phyloP scores from a whole-genome alignment of 2,329 filamentous ascomycete genomes.

The Fusarium setosum region DNA sequence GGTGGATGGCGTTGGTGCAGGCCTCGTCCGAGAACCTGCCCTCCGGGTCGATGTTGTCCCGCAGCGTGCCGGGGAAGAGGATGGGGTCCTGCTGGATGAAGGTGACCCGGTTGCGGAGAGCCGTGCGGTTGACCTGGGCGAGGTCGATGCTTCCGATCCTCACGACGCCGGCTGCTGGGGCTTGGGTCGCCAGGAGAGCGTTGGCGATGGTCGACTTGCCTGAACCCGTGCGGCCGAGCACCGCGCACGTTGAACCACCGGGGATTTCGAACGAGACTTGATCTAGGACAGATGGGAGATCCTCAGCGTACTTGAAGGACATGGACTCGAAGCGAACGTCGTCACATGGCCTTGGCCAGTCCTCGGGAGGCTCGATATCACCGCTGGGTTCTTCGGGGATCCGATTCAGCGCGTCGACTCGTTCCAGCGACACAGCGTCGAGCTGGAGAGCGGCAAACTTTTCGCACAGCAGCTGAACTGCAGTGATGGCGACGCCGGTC shows the following conservation, averaged over 20 bases:
- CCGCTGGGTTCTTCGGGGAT: constrained; percentile 81
- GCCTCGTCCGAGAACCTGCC: constrained; percentile 65
- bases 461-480: constrained; percentile 71
- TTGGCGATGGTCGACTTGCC: constrained; percentile 84
- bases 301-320: constrained; percentile 82
- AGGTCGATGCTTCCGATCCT: constrained; percentile 66
- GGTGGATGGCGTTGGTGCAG: constrained; percentile 63
- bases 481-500: constrained; percentile 50
- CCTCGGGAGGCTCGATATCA: constrained; percentile 74
- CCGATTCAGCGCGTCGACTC: constrained; percentile 83
- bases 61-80: constrained; percentile 68
- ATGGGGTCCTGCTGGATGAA: constrained; percentile 75
- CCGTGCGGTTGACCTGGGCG: constrained; percentile 63
- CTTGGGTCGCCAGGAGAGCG: constrained; percentile 66
- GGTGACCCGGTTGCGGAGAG: constrained; percentile 67
- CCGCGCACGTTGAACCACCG: constrained; percentile 68
- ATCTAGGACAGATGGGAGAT: constrained; percentile 78
- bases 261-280: constrained; percentile 80
- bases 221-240: constrained; percentile 86
- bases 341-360: constrained; percentile 80
- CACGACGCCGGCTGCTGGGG: constrained; percentile 62
- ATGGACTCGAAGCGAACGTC: constrained; percentile 82
- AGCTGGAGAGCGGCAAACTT: constrained; percentile 89
- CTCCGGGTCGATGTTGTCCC: constrained; percentile 77
- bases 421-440: constrained; percentile 91